Evolutionary conservation across 306 rosid species (phyloP).

Genomic region (Citrullus mucosospermus): DNA sequence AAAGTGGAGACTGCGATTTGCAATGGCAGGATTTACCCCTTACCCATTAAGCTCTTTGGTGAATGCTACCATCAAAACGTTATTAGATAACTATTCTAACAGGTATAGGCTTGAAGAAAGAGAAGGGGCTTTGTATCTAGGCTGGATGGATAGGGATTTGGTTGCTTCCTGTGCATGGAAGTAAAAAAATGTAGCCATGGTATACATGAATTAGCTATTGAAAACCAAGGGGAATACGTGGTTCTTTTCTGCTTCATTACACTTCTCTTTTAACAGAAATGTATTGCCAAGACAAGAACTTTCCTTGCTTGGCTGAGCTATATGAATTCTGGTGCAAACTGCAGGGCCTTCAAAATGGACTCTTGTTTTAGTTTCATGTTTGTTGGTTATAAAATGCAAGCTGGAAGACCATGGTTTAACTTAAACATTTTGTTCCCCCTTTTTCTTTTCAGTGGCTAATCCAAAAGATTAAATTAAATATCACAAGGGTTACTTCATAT

Average conservation of each 20-base stretch:
- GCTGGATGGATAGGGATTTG: conserved; percentile 94
- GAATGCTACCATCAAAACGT: conserved; percentile 69
- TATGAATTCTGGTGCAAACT: background rate
- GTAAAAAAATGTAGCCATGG: conserved; percentile 17
- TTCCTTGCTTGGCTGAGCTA: background rate
- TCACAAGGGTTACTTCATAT: background rate
- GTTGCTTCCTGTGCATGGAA: conserved; percentile 97
- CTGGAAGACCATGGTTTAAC: background rate
- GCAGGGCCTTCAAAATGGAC: conserved; percentile 6
- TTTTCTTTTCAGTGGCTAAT: background rate
- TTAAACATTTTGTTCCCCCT: background rate
- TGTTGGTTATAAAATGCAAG: background rate
- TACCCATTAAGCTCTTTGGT: conserved; percentile 83
- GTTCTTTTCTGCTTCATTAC: background rate
- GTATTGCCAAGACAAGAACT: background rate
- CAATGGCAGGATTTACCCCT: conserved; percentile 90
- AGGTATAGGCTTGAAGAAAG: conserved; percentile 72
- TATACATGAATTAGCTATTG: background rate
- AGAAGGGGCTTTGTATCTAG: conserved; percentile 82
- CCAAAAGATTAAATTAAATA: background rate
- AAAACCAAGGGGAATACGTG: background rate
- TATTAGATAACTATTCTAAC: conserved; percentile 62
- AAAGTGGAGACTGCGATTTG: conserved; percentile 72
- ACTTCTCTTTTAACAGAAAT: background rate
- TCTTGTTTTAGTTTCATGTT: background rate